Conservation (phyloP, 2,329 filamentous ascomycete species). For the Spiromastix sp. region DNA sequence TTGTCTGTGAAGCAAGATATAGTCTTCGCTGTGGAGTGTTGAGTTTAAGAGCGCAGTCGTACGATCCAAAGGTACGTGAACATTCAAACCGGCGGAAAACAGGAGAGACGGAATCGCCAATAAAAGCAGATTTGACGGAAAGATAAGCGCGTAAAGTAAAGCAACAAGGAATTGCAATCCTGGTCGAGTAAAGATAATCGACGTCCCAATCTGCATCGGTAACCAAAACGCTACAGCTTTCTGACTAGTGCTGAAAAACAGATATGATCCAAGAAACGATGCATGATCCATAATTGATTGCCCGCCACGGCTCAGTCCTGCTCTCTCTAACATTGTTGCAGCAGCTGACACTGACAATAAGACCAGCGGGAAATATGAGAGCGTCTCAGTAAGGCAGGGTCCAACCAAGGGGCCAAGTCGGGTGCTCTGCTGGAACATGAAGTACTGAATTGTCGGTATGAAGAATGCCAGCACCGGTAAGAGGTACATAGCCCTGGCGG, state of each 20-base stretch:
- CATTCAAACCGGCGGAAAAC: conserved; percentile 57
- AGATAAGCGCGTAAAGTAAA: conserved; percentile 52
- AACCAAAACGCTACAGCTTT: conserved; percentile 32
- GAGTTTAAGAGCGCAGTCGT: conserved; percentile 55
- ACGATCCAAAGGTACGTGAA: conserved; percentile 55
- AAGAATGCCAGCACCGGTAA: conserved; percentile 67
- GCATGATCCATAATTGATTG: conserved; percentile 51
- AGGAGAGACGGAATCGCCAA: conserved; percentile 59
- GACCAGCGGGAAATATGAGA: conserved; percentile 62
- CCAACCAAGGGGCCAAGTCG: conserved; percentile 59
- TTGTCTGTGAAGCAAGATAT: conserved; percentile 64
- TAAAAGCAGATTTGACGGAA: conserved; percentile 58
- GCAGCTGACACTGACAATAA: conserved; percentile 54
- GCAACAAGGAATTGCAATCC: conserved; percentile 61
- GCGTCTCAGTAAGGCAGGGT: conserved; percentile 61
- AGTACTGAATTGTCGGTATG: conserved; percentile 62
- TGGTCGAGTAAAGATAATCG: conserved; percentile 57
- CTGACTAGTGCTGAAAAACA: conserved; percentile 46
- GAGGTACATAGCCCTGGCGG: conserved; percentile 38
- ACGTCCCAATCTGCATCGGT: conserved; percentile 47
- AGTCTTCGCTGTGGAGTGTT: conserved; percentile 55
- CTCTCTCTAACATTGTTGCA: conserved; percentile 52
- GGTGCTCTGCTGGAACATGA: conserved; percentile 57
- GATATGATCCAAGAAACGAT: conserved; percentile 57
- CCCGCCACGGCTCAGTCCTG: conserved; percentile 45